Evolutionary conservation across 2,329 filamentous ascomycete genomes (phyloP).

Genomic region (Penicillium sp.): DNA sequence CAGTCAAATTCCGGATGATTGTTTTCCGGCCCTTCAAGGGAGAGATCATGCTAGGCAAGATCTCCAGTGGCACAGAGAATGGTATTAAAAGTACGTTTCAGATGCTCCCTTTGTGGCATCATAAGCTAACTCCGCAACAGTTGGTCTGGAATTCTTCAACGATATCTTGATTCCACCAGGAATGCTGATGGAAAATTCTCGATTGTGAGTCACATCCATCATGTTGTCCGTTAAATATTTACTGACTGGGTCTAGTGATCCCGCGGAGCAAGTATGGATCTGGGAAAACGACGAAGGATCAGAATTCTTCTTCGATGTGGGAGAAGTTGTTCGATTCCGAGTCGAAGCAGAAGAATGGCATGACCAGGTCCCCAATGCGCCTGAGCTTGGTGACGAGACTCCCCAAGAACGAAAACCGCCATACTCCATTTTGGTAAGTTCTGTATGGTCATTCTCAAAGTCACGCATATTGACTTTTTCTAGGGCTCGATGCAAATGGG

Average conservation of each 20-base stretch:
- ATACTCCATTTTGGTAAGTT: conserved; percentile 48
- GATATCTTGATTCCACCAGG: conserved; percentile 80
- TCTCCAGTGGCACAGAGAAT: conserved; percentile 70
- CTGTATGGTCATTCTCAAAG: background rate
- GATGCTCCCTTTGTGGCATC: conserved; percentile 20
- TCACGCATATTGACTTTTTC: conserved; percentile 11
- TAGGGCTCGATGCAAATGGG: conserved; percentile 51
- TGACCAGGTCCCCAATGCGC: conserved; percentile 76
- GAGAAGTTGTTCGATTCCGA: conserved; percentile 84
- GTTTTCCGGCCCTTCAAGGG: conserved; percentile 96
- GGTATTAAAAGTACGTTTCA: conserved; percentile 66
- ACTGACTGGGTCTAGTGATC: conserved; percentile 57
- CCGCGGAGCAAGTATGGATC: conserved; percentile 77
- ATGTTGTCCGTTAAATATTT: background rate
- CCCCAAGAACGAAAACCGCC: conserved; percentile 61
- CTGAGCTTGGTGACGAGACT: conserved; percentile 63
- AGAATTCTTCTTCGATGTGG: conserved; percentile 82
- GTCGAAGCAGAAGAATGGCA: conserved; percentile 89
- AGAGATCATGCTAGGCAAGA: conserved; percentile 84
- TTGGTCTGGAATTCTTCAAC: conserved; percentile 90
- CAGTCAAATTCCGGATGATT: conserved; percentile 88
- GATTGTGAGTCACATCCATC: conserved; percentile 63
- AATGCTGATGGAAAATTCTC: conserved; percentile 72
- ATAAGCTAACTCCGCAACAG: conserved; percentile 42
- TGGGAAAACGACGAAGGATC: conserved; percentile 75